These are phyloP conservation scores for Trichomonascaceae sp. DNA, from an alignment of 1,139 yeast genomes.

Conservation along the genomic window DNA sequence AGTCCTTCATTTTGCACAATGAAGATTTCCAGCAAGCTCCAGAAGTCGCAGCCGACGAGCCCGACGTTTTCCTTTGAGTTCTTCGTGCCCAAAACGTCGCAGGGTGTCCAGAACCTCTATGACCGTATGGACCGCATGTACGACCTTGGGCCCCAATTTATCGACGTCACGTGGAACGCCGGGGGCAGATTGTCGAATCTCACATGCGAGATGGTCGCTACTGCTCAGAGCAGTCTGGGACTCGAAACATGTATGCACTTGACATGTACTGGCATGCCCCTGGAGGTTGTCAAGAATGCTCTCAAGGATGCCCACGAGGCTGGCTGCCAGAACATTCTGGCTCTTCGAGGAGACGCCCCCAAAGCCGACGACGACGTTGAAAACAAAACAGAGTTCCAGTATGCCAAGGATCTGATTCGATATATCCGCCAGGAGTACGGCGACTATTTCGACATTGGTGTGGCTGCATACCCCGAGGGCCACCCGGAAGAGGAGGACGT, in stretches of 20 bases:
- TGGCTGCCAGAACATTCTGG: slow-evolving; percentile 91
- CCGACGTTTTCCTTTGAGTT: slow-evolving; percentile 91
- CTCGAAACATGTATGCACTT: slow-evolving; percentile 96
- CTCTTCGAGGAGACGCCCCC: slow-evolving; percentile 95
- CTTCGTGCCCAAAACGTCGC: slow-evolving; percentile 95
- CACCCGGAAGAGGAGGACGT: slow-evolving; percentile 73
- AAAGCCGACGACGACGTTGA: slow-evolving; percentile 35
- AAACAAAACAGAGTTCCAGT: slow-evolving; percentile 44
- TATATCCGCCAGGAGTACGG: slow-evolving; percentile 62
- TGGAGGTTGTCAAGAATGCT: slow-evolving; percentile 71
- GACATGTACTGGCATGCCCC: slow-evolving; percentile 92
- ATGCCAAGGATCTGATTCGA: slow-evolving; percentile 69
- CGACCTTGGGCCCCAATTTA: slow-evolving; percentile 78
- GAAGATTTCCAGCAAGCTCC: slow-evolving; percentile 30
- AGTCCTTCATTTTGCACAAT: too few relatives aligned
- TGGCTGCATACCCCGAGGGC: slow-evolving; percentile 97
- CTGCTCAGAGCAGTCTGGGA: slow-evolving; percentile 86
- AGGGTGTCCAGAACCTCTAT: slow-evolving; percentile 90
- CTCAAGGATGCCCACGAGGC: slow-evolving; percentile 72
- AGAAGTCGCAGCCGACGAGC: slow-evolving; percentile 20
- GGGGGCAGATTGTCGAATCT: slow-evolving; percentile 77
- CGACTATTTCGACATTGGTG: slow-evolving; percentile 74
- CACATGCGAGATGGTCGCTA: slow-evolving; percentile 83
- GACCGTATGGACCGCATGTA: slow-evolving; percentile 98
- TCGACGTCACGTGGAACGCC: slow-evolving; percentile 97